Evolutionary conservation across 305 asterid genomes (phyloP), one percentile per base, ranked within the genome.

Genomic region (Fraxinus nigra): DNA sequence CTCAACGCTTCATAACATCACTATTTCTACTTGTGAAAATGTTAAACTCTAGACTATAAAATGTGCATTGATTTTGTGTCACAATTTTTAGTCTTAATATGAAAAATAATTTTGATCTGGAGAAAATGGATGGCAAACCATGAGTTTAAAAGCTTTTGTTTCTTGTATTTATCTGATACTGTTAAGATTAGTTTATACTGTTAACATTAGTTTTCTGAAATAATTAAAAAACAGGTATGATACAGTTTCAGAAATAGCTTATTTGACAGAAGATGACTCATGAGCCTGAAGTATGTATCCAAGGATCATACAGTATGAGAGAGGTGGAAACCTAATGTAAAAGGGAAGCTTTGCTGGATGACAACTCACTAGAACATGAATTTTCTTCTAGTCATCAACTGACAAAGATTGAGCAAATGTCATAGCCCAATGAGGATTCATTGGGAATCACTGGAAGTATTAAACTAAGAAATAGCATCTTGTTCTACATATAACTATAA

Each of bases 401-500:
- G 59, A 70, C 80, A 40, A 56, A 35, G 54, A 72, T 77, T 43
- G 61, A 79, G 67, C 51, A 76, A 7, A 67, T 14, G 20, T n/a
- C 38, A 9, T 48, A 35, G 72, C 78, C 33, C 11, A 51, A 65
- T 22, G 30, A 73, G 22, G 38, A 40, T 76, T 65, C 70, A 14
- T n/a, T 18, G 30, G 81, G 75, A 35, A 59, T 63, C 70, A 67
- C 81, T 59, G 37, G 75, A 40, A 67, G 43, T 82, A 69, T 81
- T 16, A 67, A 40, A 51, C 38, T 35, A 79, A 51, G 72, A 67
- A 67, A 32, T 37, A 16, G 46, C 78, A 7, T 77, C 9, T 32
- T 73, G 46, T 76, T 16, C 8, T 40, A 8, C 69, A 48, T 48
- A 28, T 46, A 76, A 40, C 32, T 48, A 16, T 5, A 10, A 18